Percentiles rank a stretch among this genome's conserved stretches.
These are phyloP conservation scores for Vigna angularis DNA, from an alignment of 306 rosid genomes.

Conservation along the genomic window DNA sequence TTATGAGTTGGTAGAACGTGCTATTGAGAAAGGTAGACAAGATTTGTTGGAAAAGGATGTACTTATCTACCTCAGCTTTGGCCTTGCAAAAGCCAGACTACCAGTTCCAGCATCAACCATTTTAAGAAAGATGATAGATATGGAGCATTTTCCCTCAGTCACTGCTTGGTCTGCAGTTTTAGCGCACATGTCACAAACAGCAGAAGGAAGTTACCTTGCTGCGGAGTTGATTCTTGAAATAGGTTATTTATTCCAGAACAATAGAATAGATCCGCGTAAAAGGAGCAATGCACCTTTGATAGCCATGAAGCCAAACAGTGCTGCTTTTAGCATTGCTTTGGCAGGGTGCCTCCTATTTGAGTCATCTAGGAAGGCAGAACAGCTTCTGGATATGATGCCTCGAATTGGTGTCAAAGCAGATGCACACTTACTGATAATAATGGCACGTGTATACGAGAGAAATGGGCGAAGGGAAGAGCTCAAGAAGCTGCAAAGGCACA, in stretches of 20 bases:
- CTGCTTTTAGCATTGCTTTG: conserved; percentile 77
- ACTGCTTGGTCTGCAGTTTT: conserved; percentile 83
- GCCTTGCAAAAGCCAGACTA: conserved; percentile 73
- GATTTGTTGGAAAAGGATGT: conserved; percentile 72
- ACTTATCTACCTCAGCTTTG: conserved; percentile 72
- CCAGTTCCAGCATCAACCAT: conserved; percentile 74
- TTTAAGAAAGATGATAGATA: conserved; percentile 72
- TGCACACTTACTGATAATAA: conserved; percentile 68
- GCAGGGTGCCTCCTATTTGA: conserved; percentile 79
- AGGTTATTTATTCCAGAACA: conserved; percentile 82
- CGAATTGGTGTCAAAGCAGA: conserved; percentile 77
- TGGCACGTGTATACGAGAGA: conserved; percentile 77
- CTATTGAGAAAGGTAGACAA: conserved; percentile 61
- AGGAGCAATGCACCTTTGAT: conserved; percentile 73
- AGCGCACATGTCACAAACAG: conserved; percentile 78
- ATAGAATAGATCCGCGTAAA: conserved; percentile 85
- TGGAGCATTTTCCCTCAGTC: conserved; percentile 72
- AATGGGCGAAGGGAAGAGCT: conserved; percentile 86
- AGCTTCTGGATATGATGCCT: conserved; percentile 90
- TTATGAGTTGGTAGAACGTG: conserved; percentile 74
- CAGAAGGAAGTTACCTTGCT: conserved; percentile 81
- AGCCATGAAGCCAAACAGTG: conserved; percentile 76
- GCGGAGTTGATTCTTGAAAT: conserved; percentile 86
- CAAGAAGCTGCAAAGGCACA: conserved; percentile 72
- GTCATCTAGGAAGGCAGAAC: conserved; percentile 81